Conservation (phyloP, 768 basidiomycete species). For the Inosperma sp. region DNA sequence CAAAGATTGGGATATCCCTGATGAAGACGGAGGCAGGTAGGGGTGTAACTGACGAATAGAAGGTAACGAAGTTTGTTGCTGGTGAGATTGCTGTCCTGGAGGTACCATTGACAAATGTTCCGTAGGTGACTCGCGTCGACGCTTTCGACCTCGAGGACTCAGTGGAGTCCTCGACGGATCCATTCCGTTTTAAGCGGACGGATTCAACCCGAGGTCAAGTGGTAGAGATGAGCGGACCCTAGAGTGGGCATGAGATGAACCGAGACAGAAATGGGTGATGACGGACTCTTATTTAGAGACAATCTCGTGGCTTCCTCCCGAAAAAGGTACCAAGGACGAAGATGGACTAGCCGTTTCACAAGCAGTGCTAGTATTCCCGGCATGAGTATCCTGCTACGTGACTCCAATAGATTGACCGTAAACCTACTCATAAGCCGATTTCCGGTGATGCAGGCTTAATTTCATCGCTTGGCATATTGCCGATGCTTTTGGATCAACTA, state of each 20-base stretch:
- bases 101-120: slow-evolving; percentile 19
- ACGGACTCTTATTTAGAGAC: slow-evolving; percentile 23
- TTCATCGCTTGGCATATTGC: slow-evolving; percentile 20
- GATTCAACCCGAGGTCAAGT: slow-evolving; percentile 19
- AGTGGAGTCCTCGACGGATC: slow-evolving; percentile 23
- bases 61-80: slow-evolving; percentile 45
- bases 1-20: slow-evolving; percentile 29
- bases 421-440: slow-evolving; percentile 24
- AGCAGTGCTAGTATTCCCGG: slow-evolving; percentile 38
- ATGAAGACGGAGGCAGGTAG: slow-evolving; percentile 49
- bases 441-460: slow-evolving; percentile 34
- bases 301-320: slow-evolving; percentile 28
- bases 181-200: slow-evolving; percentile 19
- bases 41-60: slow-evolving; percentile 68
- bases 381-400: slow-evolving; percentile 28
- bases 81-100: slow-evolving; percentile 17
- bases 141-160: slow-evolving; percentile 24
- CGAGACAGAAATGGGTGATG: slow-evolving; percentile 29
- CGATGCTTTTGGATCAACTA: slow-evolving; percentile 23
- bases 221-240: slow-evolving; percentile 16
- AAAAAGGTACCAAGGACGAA: slow-evolving; percentile 38
- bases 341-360: slow-evolving; percentile 30
- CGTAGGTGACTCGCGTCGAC: slow-evolving; percentile 20
- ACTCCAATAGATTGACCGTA: slow-evolving; percentile 32
- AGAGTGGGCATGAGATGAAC: slow-evolving; percentile 31